phyloP scores from a whole-genome alignment of 306 rosid species.

The Cucumis sativus region Cucumber_9930_V3 NC_026659.2:26950501-26951000 shows the following conservation, averaged over 20 bases:
- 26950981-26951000: too few relatives aligned
- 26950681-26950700: constrained; percentile 30
- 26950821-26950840: too few relatives aligned
- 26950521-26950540: constrained; percentile 28
- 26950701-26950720: constrained; percentile 41
- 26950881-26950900: too few relatives aligned
- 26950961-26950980: too few relatives aligned
- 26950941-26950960: too few relatives aligned
- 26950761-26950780: constrained; percentile 43
- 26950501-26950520: constrained; percentile 19
- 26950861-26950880: too few relatives aligned
- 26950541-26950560: constrained; percentile 34
- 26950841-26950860: too few relatives aligned
- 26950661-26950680: constrained; percentile 16
- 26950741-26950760: neutral
- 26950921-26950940: too few relatives aligned
- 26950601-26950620: constrained; percentile 21
- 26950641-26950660: constrained; percentile 32
- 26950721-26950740: constrained; percentile 24
- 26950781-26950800: constrained; percentile 36
- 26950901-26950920: too few relatives aligned
- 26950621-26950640: neutral
- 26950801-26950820: neutral
- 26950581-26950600: constrained; percentile 31
- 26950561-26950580: constrained; percentile 48